Evolutionary conservation across 1,284 basidiomycete genomes (phyloP), one percentile per base, ranked within the genome.

Genomic region (Macrocybe sp.): DNA sequence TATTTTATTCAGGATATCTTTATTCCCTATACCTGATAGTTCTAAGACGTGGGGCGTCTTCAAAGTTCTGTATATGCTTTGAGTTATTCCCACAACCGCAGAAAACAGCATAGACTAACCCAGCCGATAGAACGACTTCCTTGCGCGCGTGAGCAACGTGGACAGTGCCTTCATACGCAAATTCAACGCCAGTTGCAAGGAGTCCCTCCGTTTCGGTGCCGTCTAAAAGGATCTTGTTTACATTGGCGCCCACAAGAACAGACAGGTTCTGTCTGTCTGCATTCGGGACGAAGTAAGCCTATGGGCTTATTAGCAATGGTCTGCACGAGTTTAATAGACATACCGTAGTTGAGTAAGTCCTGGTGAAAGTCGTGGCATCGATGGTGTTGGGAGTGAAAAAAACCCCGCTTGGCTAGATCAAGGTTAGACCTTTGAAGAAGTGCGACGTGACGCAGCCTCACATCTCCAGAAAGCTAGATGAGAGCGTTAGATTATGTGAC

Each of bases 21-120:
- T 29, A 1, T 41, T 34, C 32, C 58, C 58, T 8, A 58, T 55
- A 8, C 56, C 58, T 9, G 54, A 56, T 6, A 55, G 44, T 44
- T 59, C 56, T 16, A 56, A 52, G 8, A 58, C 52, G 12, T 59
- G 56, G 1, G 55, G 56, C 22, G 46, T 37, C 42, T 57, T 59
- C 3, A 53, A 45, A 5, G 55, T 37, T 12, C 58, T 59, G 11
- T 16, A 30, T n/a, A 29, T 10, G 11, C 7, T 41, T 29, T 8
- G 22, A 42, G 41, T n/a, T 11, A 16, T 12, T 10, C 7, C 22
- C 22, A 4, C 22, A 22, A 22, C 11, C 6, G 39, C 14, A 2
- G n/a, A 42, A 28, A 30, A 8, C 4, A 29, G 28, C 12, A 12
- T 16, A 3, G 12, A 7, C 44, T 11, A 47, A 55, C 54, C 56